Evolutionary conservation across 257 asterid species (phyloP), one percentile per base, ranked within the genome.

Genomic region (Gentiana macrophylla): DNA sequence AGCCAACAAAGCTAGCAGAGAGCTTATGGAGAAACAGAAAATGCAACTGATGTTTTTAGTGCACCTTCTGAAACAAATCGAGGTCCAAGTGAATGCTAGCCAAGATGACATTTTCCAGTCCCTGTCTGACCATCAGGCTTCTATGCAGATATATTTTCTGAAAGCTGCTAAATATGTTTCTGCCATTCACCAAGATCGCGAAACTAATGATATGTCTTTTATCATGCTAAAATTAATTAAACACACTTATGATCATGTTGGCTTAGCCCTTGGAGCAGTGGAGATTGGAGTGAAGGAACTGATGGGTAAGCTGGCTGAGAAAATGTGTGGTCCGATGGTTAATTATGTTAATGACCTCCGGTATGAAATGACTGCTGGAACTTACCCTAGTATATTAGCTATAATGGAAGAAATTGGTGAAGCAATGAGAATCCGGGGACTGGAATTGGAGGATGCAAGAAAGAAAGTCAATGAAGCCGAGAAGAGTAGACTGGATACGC

Each of bases 291-390:
- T 86, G 62, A 86, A 73, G 64, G 80, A 72, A 63, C 46, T 86
- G 77, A 72, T 78, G 15, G 59, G 38, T 37, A 81, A 76, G 49
- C 72, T 86, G 56, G 81, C 84, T 56, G 71, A 62, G 35, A 76
- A 75, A 53, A 81, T 86, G 91, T 81, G 91, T 66, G 63, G 35
- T 62, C 96, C 94, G 58, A 81, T 86, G 94, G 83, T 75, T 37
- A 71, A 81, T 52, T 81, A 81, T 67, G 89, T 73, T 35, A 69
- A 79, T 37, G 83, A 72, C 58, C 83, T 81, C 57, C 84, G 80
- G 59, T 62, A 51, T 37, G 94, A 86, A 59, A 59, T 86, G 65
- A 53, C 59, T 62, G 64, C 71, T 33, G 92, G 96, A 71, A 60
- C 80, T 15, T 74, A 79, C 67, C 69, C 78, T 7, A 68, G 61